These are phyloP conservation scores for Quercus cerris DNA, from an alignment of 306 rosid genomes.

Conservation along the genomic window DNA sequence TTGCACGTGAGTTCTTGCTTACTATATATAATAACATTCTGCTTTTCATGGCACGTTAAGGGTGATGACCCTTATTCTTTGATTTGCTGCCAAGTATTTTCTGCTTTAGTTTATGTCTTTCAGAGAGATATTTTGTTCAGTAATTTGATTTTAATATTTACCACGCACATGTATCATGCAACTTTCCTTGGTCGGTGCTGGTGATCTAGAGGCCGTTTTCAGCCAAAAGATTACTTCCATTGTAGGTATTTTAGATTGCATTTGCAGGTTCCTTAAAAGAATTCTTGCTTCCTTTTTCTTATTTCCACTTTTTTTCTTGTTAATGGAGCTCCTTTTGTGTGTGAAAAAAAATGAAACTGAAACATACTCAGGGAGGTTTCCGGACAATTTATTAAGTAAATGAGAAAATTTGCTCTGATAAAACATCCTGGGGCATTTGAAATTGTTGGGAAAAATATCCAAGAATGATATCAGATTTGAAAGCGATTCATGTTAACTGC, in stretches of 20 bases:
- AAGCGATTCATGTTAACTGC: too few species aligned
- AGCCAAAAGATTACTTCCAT: slow-evolving; percentile 11
- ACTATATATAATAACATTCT: slow-evolving; percentile 34
- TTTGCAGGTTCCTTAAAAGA: neutral
- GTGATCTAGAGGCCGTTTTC: slow-evolving; percentile 16
- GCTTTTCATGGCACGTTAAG: slow-evolving; percentile 68
- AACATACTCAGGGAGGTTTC: too few species aligned
- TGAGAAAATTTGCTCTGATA: too few species aligned
- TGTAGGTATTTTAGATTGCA: slow-evolving; percentile 9
- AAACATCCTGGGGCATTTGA: too few species aligned
- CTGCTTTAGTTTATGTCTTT: slow-evolving; percentile 6
- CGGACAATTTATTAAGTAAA: too few species aligned
- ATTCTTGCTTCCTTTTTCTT: neutral
- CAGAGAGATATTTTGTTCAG: neutral
- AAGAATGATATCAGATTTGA: too few species aligned
- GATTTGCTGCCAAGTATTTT: slow-evolving; percentile 3
- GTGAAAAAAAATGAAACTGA: neutral
- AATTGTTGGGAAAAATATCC: too few species aligned
- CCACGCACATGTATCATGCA: slow-evolving; percentile 29
- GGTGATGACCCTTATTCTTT: slow-evolving; percentile 29
- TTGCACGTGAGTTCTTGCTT: slow-evolving; percentile 76
- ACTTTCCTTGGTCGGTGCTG: slow-evolving; percentile 37
- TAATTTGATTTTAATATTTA: slow-evolving; percentile 20
- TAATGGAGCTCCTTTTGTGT: too few species aligned
- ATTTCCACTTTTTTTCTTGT: too few species aligned